These are phyloP conservation scores for Picea sitchensis DNA, from an alignment of 75 land plant species.

Conservation along the genomic window DNA sequence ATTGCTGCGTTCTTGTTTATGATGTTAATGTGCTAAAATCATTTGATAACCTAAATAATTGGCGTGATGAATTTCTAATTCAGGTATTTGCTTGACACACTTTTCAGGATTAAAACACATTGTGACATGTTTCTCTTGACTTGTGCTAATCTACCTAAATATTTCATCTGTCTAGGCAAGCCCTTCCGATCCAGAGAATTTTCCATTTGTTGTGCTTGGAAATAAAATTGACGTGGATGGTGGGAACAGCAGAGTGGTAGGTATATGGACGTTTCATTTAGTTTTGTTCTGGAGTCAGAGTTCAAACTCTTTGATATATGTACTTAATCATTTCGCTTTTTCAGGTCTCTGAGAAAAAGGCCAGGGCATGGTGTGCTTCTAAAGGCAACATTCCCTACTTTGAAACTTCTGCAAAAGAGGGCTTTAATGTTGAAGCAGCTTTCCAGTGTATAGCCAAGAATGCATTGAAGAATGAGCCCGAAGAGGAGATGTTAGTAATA, in stretches of 20 bases:
- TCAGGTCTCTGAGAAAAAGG: constrained; percentile 69
- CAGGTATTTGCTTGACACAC: constrained; percentile 33
- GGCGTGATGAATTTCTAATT: constrained; percentile 71
- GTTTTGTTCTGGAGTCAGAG: neutral
- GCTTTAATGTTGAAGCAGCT: constrained; percentile 72
- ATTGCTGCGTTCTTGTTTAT: constrained; percentile 79
- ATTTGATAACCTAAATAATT: constrained; percentile 67
- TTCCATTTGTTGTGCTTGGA: constrained; percentile 75
- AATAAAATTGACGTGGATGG: constrained; percentile 78
- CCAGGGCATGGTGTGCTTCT: constrained; percentile 87
- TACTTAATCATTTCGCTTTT: too few species aligned
- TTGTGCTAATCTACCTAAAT: neutral
- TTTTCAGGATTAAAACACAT: neutral
- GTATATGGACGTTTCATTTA: neutral
- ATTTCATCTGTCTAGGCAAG: constrained; percentile 47
- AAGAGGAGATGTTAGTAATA: constrained; percentile 63
- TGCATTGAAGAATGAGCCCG: constrained; percentile 68
- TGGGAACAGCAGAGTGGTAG: constrained; percentile 73
- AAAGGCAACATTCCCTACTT: constrained; percentile 77
- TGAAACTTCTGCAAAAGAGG: constrained; percentile 79
- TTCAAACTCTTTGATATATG: too few species aligned
- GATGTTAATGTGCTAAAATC: constrained; percentile 78
- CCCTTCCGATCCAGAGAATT: constrained; percentile 78
- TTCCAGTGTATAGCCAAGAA: constrained; percentile 72
- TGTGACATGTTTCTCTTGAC: neutral